Evolutionary conservation across 352 stramenopile genomes (phyloP).

Genomic region (Phytophthora litchii): DNA sequence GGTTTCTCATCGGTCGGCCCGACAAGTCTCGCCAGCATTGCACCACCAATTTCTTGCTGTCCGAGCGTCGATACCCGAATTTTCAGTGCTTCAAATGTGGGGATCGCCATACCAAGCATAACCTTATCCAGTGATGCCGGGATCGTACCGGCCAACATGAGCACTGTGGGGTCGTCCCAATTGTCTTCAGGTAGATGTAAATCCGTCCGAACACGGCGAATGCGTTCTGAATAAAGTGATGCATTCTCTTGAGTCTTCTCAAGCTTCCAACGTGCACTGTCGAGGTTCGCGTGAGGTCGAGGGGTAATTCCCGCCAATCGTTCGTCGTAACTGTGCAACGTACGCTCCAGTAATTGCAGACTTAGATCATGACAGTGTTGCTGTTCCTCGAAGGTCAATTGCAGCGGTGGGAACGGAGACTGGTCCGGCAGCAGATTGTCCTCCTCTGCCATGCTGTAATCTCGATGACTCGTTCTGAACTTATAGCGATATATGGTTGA

Average conservation of each 20-base stretch:
- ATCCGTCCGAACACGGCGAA: conserved; percentile 30
- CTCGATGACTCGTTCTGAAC: conserved; percentile 26
- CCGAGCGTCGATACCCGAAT: conserved; percentile 35
- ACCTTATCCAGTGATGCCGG: conserved; percentile 55
- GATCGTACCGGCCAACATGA: conserved; percentile 54
- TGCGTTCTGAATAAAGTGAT: conserved; percentile 41
- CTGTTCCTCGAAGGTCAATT: conserved; percentile 38
- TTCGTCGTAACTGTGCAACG: conserved; percentile 46
- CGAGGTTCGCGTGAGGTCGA: conserved; percentile 30
- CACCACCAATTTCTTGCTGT: conserved; percentile 36
- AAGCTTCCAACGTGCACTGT: conserved; percentile 45
- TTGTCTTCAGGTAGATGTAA: conserved; percentile 36
- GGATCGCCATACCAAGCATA: conserved; percentile 57
- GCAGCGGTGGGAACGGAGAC: conserved; percentile 38
- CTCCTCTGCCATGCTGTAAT: conserved; percentile 22
- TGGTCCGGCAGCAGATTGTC: conserved; percentile 26
- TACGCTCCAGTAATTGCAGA: conserved; percentile 42
- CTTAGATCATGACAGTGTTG: conserved; percentile 40
- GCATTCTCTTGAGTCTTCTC: conserved; percentile 39
- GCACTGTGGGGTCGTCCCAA: conserved; percentile 34
- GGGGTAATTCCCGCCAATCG: conserved; percentile 26
- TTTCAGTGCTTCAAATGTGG: conserved; percentile 49
- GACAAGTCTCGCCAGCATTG: conserved; percentile 61
- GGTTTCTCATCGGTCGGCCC: conserved; percentile 42
- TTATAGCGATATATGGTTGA: not conserved